A percentile compares a stretch with the other conserved stretches of the same genome.
Conservation (phyloP, 352 stramenopile genomes). For the Phytophthora capsici region DNA sequence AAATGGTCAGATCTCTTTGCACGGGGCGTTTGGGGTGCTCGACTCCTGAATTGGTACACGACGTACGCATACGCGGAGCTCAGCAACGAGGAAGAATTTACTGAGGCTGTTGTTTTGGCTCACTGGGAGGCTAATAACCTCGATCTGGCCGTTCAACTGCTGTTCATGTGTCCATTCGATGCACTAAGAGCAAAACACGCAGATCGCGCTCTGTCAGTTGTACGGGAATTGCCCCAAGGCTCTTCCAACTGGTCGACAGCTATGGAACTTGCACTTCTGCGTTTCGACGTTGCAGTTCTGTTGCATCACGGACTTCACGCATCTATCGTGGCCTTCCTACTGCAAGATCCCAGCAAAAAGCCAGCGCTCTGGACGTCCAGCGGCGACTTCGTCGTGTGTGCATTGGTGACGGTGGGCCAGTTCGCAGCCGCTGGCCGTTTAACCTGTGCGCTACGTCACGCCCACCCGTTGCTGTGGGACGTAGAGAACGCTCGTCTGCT, state of each 20-base stretch:
- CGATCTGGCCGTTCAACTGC: conserved; percentile 48
- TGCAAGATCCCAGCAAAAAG: conserved; percentile 13
- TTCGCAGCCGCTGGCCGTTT: conserved; percentile 59
- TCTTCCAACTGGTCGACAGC: conserved; percentile 24
- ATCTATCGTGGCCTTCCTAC: conserved; percentile 46
- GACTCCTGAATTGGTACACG: conserved; percentile 65
- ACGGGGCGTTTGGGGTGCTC: conserved; percentile 48
- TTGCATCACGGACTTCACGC: conserved; percentile 50
- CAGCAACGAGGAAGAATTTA: conserved; percentile 25
- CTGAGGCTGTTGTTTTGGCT: conserved; percentile 42
- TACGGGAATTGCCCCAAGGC: conserved; percentile 19
- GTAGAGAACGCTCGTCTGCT: conserved; percentile 65
- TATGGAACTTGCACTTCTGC: conserved; percentile 69
- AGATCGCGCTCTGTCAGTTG: conserved; percentile 32
- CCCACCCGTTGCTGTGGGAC: conserved; percentile 75
- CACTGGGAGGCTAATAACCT: conserved; percentile 46
- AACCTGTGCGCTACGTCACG: conserved; percentile 56
- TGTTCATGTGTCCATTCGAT: conserved; percentile 69
- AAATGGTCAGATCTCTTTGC: conserved; percentile 53
- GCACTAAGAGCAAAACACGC: conserved; percentile 48
- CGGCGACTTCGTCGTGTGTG: conserved; percentile 68
- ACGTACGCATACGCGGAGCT: conserved; percentile 54
- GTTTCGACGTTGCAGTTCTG: conserved; percentile 56
- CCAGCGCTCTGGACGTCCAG: conserved; percentile 62
- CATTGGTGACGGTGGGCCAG: conserved; percentile 55